Base-by-base conservation (phyloP, 2,329 filamentous ascomycete species). In the Penicillium aurantiogriseum region DNA sequence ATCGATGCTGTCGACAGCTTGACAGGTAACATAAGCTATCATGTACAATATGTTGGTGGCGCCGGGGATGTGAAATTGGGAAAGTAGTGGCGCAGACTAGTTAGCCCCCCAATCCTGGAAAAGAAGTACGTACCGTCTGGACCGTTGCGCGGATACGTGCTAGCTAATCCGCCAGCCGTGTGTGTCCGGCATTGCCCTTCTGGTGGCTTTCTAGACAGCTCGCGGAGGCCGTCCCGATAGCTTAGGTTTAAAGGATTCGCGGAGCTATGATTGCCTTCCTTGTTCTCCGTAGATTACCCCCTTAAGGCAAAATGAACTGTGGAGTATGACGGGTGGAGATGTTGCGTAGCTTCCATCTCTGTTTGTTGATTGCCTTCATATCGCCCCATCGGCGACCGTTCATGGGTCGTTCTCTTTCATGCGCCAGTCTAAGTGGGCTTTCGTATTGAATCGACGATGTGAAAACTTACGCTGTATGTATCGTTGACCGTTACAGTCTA, bases 101-200 rank as follows among this genome's bases (percentile, higher is more conserved):
- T 21, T 21, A 2, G 21, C 21, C 49, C 31, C 31, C 40, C 36
- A 57, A 40, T 63, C 44, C 53, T 49, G 58, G 25, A 6, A 6
- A 31, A 4, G 5, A 54, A 48, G 43, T 60, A 25, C 60, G 43
- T 60, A 25, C 60, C 56, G 54, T 58, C 50, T 54, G 48, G 45
- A 59, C 63, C 59, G 61, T 65, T 63, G 44, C 39, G 46, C 43
- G 56, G 61, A 57, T 60, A 58, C 45, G 35, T 58, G 56, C 27
- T 40, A 46, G 42, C 50, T 46, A 60, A 60, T 59, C 23, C 29
- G 10, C 29, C 21, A 33, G 29, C 33, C 44, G 31, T 39, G 42
- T 36, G 21, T 31, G 27, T 38, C 55, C 17, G 25, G 10, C 25
- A 15, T 42, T 44, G 33, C 48, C 51, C 51, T 52, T 54, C 35